Evolutionary conservation across 2,329 filamentous ascomycete genomes (phyloP).

Genomic region (Bimuria novae-zelandiae): DNA sequence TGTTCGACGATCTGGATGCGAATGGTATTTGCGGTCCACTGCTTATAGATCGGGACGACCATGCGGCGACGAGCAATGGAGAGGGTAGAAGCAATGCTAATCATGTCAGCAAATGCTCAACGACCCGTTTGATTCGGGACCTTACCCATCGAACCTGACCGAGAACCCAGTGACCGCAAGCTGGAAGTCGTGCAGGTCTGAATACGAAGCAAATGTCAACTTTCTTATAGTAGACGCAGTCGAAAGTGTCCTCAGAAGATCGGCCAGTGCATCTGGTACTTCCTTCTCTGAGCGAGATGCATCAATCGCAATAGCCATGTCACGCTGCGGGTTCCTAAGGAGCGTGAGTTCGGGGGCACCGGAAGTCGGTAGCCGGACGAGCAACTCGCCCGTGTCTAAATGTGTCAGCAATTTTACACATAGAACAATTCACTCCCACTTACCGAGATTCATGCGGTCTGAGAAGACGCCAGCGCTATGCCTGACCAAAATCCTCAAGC

Average conservation of each 20-base stretch:
- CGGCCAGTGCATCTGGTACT: conserved; percentile 64
- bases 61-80: conserved; percentile 82
- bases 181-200: conserved; percentile 77
- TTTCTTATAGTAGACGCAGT: conserved; percentile 70
- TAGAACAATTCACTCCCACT: conserved; percentile 17
- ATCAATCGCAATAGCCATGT: conserved; percentile 75
- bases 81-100: conserved; percentile 67
- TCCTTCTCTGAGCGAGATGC: conserved; percentile 38
- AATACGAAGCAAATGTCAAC: conserved; percentile 54
- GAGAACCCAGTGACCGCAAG: conserved; percentile 77
- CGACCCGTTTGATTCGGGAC: no score
- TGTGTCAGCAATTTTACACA: conserved; percentile 14
- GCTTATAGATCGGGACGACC: conserved; percentile 92
- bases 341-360: conserved; percentile 43
- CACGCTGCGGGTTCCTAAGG: conserved; percentile 71
- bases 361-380: conserved; percentile 51
- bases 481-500: conserved; percentile 74
- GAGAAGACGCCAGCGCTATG: conserved; percentile 78
- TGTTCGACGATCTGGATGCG: conserved; percentile 80
- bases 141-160: conserved; percentile 56
- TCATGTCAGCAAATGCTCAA: conserved; percentile 22
- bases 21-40: conserved; percentile 83
- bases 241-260: conserved; percentile 64
- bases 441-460: conserved; percentile 78
- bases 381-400: conserved; percentile 50